Conservation (phyloP, 2,329 filamentous ascomycete genomes). For the Colletotrichum costaricense region DNA sequence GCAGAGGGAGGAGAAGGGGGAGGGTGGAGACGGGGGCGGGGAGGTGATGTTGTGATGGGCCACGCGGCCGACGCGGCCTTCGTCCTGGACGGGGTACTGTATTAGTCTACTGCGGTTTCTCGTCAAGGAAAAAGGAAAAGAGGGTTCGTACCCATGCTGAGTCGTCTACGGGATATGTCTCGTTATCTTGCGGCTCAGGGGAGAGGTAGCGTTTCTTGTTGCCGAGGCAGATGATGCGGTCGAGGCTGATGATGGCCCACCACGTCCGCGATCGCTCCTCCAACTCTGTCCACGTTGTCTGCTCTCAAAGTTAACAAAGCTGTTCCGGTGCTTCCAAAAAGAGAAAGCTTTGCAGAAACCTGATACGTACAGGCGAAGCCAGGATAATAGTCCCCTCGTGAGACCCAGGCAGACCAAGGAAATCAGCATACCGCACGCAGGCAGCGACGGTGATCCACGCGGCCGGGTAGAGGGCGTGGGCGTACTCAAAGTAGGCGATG, state of each 20-base stretch:
- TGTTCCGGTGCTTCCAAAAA: no score
- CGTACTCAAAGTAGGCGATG: slow-evolving; percentile 59
- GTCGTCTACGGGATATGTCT: slow-evolving; percentile 51
- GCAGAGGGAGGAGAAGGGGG: slow-evolving; percentile 63
- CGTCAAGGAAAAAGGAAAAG: background rate
- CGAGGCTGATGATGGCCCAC: slow-evolving; percentile 61
- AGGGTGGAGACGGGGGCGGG: slow-evolving; percentile 54
- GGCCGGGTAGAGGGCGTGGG: slow-evolving; percentile 61
- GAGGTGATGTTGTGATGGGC: slow-evolving; percentile 47
- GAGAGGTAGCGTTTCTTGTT: slow-evolving; percentile 38
- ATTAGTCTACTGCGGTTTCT: background rate
- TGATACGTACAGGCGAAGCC: slow-evolving; percentile 45
- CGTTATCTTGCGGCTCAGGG: slow-evolving; percentile 37
- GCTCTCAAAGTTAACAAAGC: background rate
- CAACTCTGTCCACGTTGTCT: slow-evolving; percentile 58
- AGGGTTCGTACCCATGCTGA: slow-evolving; percentile 49
- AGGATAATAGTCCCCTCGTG: slow-evolving; percentile 50
- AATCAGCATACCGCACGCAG: slow-evolving; percentile 56
- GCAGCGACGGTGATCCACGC: slow-evolving; percentile 60
- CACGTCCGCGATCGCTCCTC: slow-evolving; percentile 59
- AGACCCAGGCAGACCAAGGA: slow-evolving; percentile 54
- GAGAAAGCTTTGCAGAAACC: background rate
- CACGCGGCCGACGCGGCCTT: slow-evolving; percentile 46
- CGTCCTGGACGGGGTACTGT: slow-evolving; percentile 43
- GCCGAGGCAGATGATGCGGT: slow-evolving; percentile 40